Base-by-base conservation (phyloP, 1,139 yeast genomes). In the Kazachstania sp. region DNA sequence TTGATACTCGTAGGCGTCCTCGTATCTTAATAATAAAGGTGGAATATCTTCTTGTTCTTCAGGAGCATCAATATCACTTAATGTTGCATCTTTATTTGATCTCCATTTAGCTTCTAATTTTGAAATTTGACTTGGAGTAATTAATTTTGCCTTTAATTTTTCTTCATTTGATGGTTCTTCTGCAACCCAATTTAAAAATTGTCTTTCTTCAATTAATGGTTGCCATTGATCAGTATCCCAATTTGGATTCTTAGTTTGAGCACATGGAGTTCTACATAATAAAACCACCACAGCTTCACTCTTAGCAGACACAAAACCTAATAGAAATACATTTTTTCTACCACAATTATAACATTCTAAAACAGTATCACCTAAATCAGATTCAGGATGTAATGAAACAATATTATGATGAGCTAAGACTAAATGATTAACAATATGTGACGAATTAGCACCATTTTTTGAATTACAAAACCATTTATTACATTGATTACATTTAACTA, bases 161-260 rank as follows among this genome's bases (percentile, higher is more conserved):
- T 83, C 86, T 45, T 79, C 86, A 49, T 82, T 88, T 2, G 73
- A 60, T 1, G 95, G 95, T 13, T 68, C 71, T 1, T 79, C 71
- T 0, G 87, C 92, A 18, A 90, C 77, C 97, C 97, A 90, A 1
- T 86, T 71, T 49, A 88, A 70, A 54, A 90, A 78, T 52, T 79
- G 81, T 37, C 95, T 73, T 54, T 86, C 84, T 53, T 84, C 94
- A 49, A 90, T 86, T 49, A 90, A 69, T 0, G 96, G 78, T 59
- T 83, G 88, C 97, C 97, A 90, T 53, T 84, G 85, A 37, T 75
- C 76, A 1, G 94, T 82, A 60, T 87, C 95, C 97, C 97, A 90
- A 57, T 82, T 80, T 11, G 73, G 65, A 59, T 85, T 86, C 54
- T 80, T 80, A 3, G 78, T 70, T 59, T 81, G 87, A 0, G 96